These are phyloP conservation scores for Phoma herbarum DNA, from an alignment of 2,329 filamentous ascomycete species.

Conservation along the genomic window DNA sequence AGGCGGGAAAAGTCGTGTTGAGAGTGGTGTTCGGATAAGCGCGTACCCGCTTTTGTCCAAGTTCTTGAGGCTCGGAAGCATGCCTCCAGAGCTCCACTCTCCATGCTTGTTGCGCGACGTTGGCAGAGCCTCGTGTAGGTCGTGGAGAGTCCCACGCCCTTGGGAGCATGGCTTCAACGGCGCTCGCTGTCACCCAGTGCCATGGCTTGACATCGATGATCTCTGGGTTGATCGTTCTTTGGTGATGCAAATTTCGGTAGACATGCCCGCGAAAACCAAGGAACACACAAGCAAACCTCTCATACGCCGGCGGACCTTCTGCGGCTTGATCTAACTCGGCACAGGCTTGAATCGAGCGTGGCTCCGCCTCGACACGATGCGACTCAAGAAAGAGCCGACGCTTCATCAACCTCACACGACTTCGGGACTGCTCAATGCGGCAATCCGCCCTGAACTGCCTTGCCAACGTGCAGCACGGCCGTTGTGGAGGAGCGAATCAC, in stretches of 20 bases:
- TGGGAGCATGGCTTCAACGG: slow-evolving; percentile 4
- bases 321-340: slow-evolving; percentile 19
- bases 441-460: slow-evolving; percentile 2
- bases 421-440: slow-evolving; percentile 6
- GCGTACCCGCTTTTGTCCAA: slow-evolving; percentile 11
- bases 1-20: slow-evolving; percentile 4
- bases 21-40: slow-evolving; percentile 9
- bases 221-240: slow-evolving; percentile 4
- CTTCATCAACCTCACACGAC: slow-evolving; percentile 15
- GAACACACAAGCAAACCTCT: slow-evolving; percentile 15
- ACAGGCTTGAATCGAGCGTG: slow-evolving; percentile 7
- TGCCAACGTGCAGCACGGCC: slow-evolving; percentile 12
- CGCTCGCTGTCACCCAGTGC: slow-evolving; percentile 6
- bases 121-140: not conserved
- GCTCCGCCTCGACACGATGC: slow-evolving; percentile 18
- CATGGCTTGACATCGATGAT: slow-evolving; percentile 11
- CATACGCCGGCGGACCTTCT: slow-evolving; percentile 14
- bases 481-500: slow-evolving; percentile 20
- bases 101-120: slow-evolving; percentile 12
- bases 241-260: slow-evolving; percentile 5
- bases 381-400: slow-evolving; percentile 8
- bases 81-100: slow-evolving; percentile 4
- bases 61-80: slow-evolving; percentile 1
- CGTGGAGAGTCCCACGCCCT: not conserved
- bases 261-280: slow-evolving; percentile 1